Base-by-base conservation (phyloP, 2,329 filamentous ascomycete species). In the Hymenoscyphus linearis region DNA sequence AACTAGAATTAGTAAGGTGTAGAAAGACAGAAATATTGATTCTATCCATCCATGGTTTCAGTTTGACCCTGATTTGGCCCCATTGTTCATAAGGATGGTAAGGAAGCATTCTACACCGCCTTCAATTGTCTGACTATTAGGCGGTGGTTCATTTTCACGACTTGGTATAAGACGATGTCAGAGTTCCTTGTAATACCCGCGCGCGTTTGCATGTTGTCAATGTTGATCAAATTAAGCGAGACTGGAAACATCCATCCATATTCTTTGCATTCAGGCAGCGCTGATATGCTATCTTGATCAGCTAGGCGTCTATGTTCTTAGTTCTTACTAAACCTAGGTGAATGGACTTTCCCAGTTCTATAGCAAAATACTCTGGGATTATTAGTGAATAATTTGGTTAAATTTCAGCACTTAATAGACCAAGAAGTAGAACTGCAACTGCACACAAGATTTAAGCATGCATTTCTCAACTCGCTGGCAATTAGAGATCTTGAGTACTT, bases 231-330 rank as follows among this genome's bases (percentile, higher is more conserved):
- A 26, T 35, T 12, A 37, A 57, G 35, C 55, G 55, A 31, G 37
- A 57, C 16, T 57, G 55, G 55, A 47, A 44, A 57, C 50, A 57
- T 25, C 37, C 55, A 14, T 37, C 55, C 0, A 37, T 57, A 3
- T 14, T 57, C 25, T 37, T 37, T 1, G 37, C 50, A 4, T 14
- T 57, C 25, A 37, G 55, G 2, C 36, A 57, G 47, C 25, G 12
- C 3, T 37, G 37, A 10, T 57, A 50, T 22, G n/a, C 47, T 27
- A 25, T 36, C 4, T 50, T 26, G 5, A 57, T 37, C 4, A 22
- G 16, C 10, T 57, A 37, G 55, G 5, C 22, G 36, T 22, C 14
- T 57, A n/a, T n/a, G n/a, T n/a, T n/a, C n/a, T 57, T 50, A 37
- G 47, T 36, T 37, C 55, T 18, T 9, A 9, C 22, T 47, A 31